Evolutionary conservation across 1,284 basidiomycete species (phyloP), one percentile per base, ranked within the genome.

Genomic region (Testicularia cyperi): DNA sequence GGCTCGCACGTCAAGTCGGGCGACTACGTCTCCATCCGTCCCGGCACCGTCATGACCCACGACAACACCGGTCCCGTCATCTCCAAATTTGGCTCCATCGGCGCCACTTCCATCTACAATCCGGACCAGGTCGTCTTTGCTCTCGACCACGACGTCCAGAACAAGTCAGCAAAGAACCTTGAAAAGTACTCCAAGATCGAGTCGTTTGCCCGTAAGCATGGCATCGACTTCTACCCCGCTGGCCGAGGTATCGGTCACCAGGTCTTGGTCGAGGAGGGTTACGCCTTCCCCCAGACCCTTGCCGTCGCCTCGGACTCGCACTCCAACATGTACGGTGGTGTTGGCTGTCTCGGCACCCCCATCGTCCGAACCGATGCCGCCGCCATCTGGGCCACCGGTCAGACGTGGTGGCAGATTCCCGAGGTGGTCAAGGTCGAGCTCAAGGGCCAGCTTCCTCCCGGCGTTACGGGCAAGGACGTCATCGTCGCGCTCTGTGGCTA

Each of bases 401-500:
- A 91, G 78, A 98, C 95, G 4, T 99, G 94, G 94, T 98, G 94
- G 95, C 94, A 98, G 80, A 88, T 99, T 20, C 94, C 94, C 6
- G 85, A 91, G 8, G 92, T 96, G 83, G 84, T 99, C 77, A 90
- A 90, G 56, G 94, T 98, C 49, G 91, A 96, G 72, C 81, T 99
- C 30, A 85, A 82, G 52, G 94, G 94, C 12, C 80, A 80, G 54
- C 82, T 97, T 0, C 82, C 88, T 0, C 83, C 86, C 0, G 95
- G 95, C 7, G 94, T 97, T 0, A 95, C 91, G 0, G 95, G 95
- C 26, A 99, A 99, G 78, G 94, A 99, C 71, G 89, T 99, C 32
- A 98, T 99, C 52, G 89, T 99, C 10, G 94, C 94, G 0, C 83
- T 99, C 4, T 97, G 94, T 54, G 92, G 94, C 9, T 88, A 87